Base-by-base conservation (phyloP, 2,329 filamentous ascomycete species). In the Malbranchea cinnamomea region DNA sequence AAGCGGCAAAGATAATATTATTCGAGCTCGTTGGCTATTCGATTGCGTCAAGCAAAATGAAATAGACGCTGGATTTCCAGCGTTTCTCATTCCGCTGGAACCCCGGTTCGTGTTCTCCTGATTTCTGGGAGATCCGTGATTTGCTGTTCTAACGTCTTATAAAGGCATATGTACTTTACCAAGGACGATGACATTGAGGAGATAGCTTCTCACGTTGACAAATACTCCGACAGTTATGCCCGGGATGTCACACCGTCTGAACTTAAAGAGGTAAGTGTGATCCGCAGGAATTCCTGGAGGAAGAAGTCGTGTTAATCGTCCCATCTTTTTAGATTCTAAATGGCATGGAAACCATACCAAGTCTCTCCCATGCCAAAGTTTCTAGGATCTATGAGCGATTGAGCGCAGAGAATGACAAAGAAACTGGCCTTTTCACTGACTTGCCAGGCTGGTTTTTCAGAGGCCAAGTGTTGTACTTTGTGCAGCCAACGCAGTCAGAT, bases 151-250 rank as follows among this genome's bases (percentile, higher is more conserved):
- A 9, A 7, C 10, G 17, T 29, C 28, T 10, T 27, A 4, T 65
- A 5, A 20, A 62, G 63, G 0, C 84, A 95, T 43, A 61, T 95
- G 43, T 77, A 89, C 37, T 72, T 77, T 44, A 71, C 71, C 0
- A 69, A 66, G 0, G 67, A 73, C 3, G 63, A 60, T 2, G 62
- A 74, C 32, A 53, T 57, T 23, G 59, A 59, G 5, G 59, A 62
- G 5, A 69, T 76, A 6, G 62, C 67, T 21, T 56, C 58, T 3
- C 80, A 78, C 39, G 65, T 78, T 2, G 89, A 98, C 49, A 59
- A 65, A 31, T 89, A 72, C 42, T 79, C 78, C 0, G 89, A 98
- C 49, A 85, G 83, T 46, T 95, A 81, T 52, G 68, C 74, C 1
- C 65, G 85, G 4, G 74, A 92, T 42, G 58, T 78, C 6, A 64